Evolutionary conservation across 805 yeast genomes (phyloP), one percentile per base, ranked within the genome.

Genomic region (Metahyphopichia silvanorum): DNA sequence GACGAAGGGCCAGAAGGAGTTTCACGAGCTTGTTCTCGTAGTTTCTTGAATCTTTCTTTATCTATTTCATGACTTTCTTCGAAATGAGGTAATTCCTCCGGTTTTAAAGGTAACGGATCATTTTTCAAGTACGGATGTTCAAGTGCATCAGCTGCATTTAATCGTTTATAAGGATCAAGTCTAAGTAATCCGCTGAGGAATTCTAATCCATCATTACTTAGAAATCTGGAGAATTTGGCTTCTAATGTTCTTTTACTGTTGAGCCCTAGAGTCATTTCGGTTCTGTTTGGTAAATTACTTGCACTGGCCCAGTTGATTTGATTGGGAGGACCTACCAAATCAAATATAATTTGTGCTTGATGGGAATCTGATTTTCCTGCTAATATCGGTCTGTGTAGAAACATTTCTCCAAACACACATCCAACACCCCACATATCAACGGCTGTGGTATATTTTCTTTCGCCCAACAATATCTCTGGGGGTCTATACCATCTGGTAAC

Each of bases 401-500:
- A 91, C 51, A 89, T 70, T 59, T 93, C 99, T 0, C 87, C 98
- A 52, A 93, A 81, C 0, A 93, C 91, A 61, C 98, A 93, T 1
- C 98, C 98, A 14, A 86, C 75, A 0, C 98, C 97, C 99, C 99
- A 93, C 62, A 93, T 74, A 59, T 93, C 99, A 9, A 91, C 91
- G 0, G 98, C 95, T 0, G 97, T 85, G 2, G 97, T 88, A 55
- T 91, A 91, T 38, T 74, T 67, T 45, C 83, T 71, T 44, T 88
- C 95, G 3, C 96, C 96, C 33, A 93, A 61, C 11, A 93, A 70
- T 13, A 93, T 68, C 55, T 91, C 98, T 0, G 98, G 98, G 1
- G 98, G 95, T 37, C 98, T 69, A 58, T 94, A 93, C 98, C 98
- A 93, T 43, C 98, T 63, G 0, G 98, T 93, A 23, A 93, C 98